Evolutionary conservation across 2,329 filamentous ascomycete genomes (phyloP).

Genomic region (Dryadomyces sulphureus): DNA sequence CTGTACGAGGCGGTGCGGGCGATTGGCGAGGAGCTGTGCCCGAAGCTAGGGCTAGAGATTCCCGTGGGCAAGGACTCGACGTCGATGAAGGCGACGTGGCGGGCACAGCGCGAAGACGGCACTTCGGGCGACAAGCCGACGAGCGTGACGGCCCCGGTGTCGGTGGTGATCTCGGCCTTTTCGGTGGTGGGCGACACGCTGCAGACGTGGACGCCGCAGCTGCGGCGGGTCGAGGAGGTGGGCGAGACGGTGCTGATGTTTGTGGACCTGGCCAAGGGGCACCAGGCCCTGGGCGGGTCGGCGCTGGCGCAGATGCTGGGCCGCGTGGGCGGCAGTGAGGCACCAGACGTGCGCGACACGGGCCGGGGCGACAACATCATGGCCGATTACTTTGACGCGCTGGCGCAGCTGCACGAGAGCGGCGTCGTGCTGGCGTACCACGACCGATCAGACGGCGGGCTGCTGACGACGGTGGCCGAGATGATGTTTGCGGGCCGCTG

Average conservation of each 20-base stretch:
- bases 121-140: slow-evolving; percentile 52
- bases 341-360: slow-evolving; percentile 67
- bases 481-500: slow-evolving; percentile 98
- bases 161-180: slow-evolving; percentile 83
- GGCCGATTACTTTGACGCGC: slow-evolving; percentile 80
- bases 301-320: slow-evolving; percentile 81
- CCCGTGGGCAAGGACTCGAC: slow-evolving; percentile 97
- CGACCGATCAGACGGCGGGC: slow-evolving; percentile 82
- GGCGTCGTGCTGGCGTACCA: slow-evolving; percentile 76
- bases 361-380: slow-evolving; percentile 8
- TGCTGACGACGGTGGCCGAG: slow-evolving; percentile 80
- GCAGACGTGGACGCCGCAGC: slow-evolving; percentile 86
- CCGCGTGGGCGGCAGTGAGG: slow-evolving; percentile 68
- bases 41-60: slow-evolving; percentile 78
- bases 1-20: slow-evolving; percentile 90
- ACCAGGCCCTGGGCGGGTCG: slow-evolving; percentile 75
- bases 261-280: slow-evolving; percentile 74
- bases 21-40: slow-evolving; percentile 85
- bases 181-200: slow-evolving; percentile 67
- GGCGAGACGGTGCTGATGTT: slow-evolving; percentile 81
- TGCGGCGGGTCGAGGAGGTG: slow-evolving; percentile 70
- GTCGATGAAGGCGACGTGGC: slow-evolving; percentile 98
- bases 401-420: slow-evolving; percentile 47
- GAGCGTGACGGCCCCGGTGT: slow-evolving; percentile 85
- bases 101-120: slow-evolving; percentile 34